These are phyloP conservation scores for Dryas alaskensis DNA, from an alignment of 306 rosid species.

Conservation along the genomic window DNA sequence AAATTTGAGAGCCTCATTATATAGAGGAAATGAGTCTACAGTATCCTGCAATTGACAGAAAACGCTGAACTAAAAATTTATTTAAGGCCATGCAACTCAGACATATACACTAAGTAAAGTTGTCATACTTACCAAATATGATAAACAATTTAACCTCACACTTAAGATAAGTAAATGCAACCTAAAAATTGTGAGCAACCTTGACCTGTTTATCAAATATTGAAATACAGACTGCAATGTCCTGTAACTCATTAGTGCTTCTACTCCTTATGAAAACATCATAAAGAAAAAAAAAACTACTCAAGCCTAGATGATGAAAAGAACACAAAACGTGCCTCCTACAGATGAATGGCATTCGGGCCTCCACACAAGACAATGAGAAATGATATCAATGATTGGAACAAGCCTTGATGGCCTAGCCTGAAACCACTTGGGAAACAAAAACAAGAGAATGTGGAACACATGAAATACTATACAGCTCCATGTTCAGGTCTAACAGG, in stretches of 20 bases:
- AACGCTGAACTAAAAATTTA: not conserved
- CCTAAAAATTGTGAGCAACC: not conserved
- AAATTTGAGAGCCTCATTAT: conserved; percentile 72
- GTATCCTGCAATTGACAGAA: conserved; percentile 47
- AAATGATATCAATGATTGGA: not conserved
- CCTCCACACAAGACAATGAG: not conserved
- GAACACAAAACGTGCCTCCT: conserved; percentile 12
- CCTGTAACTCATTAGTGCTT: not conserved
- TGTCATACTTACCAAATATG: not conserved
- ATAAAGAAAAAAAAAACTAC: not conserved
- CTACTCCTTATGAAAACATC: not conserved
- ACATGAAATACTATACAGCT: not conserved
- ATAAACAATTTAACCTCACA: not conserved
- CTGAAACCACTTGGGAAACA: not conserved
- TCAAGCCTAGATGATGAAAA: conserved; percentile 3
- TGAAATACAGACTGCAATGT: conserved; percentile 1
- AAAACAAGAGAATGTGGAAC: not conserved
- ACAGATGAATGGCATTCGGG: not conserved
- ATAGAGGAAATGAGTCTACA: conserved; percentile 79
- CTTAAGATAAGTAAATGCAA: not conserved
- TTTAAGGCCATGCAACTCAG: not conserved
- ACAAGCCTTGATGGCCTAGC: not conserved
- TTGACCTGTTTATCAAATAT: not conserved
- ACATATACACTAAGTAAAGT: not conserved
- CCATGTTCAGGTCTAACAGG: not conserved